A percentile compares a stretch with the other conserved stretches of the same genome.
Evolutionary conservation across 1,139 yeast species (phyloP).

Genomic region (Debaryomyces sp.): DNA sequence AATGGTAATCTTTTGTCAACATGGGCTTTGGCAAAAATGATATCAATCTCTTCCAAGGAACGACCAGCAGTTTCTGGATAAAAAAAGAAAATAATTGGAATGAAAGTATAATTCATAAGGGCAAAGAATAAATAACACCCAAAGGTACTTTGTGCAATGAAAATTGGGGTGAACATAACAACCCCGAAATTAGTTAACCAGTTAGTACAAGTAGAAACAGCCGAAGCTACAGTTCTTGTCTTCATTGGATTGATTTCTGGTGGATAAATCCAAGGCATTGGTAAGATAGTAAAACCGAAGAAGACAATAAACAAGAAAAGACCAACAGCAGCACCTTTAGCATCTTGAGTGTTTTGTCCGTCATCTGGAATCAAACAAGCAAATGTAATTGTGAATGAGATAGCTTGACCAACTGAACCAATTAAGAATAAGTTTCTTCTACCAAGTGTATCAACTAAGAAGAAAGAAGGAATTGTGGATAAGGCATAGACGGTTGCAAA

Average conservation of each 20-base stretch:
- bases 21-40: conserved; percentile 47
- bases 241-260: conserved; percentile 61
- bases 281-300: conserved; percentile 56
- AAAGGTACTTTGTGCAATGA: conserved; percentile 38
- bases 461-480: conserved; percentile 60
- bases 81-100: conserved; percentile 46
- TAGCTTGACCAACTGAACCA: conserved; percentile 49
- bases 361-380: conserved; percentile 36
- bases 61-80: conserved; percentile 51
- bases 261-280: conserved; percentile 58
- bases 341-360: conserved; percentile 25
- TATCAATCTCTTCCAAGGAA: conserved; percentile 46
- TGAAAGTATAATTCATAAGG: conserved; percentile 33
- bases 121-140: conserved; percentile 48
- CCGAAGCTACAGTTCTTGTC: conserved; percentile 57
- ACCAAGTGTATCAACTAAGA: conserved; percentile 60
- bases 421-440: conserved; percentile 59
- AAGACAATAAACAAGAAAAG: conserved; percentile 52
- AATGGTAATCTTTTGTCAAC: conserved; percentile 47
- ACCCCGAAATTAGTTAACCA: conserved; percentile 47
- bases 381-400: conserved; percentile 39
- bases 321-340: conserved; percentile 52
- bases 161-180: conserved; percentile 47
- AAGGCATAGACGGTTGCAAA: conserved; percentile 60
- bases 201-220: conserved; percentile 48